phyloP scores from a whole-genome alignment of 2,329 filamentous ascomycete genomes.

The Chaetomiaceae sp. region DNA sequence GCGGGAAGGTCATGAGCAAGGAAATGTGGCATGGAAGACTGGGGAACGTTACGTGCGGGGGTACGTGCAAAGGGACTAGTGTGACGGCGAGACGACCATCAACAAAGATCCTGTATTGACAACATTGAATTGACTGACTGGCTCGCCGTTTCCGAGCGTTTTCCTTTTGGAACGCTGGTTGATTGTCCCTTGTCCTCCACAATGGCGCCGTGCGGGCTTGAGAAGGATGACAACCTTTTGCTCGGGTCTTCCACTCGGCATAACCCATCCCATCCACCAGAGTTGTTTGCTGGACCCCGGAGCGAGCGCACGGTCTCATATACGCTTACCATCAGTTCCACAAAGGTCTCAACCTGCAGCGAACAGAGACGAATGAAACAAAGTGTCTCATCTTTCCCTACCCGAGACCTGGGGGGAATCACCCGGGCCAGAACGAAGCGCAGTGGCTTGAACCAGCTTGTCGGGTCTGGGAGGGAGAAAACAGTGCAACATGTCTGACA shows the following conservation, averaged over 20 bases:
- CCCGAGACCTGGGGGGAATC: neutral
- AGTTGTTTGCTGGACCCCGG: neutral
- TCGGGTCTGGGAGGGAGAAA: neutral
- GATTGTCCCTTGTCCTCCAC: neutral
- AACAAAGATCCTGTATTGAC: neutral
- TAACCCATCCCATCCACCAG: neutral
- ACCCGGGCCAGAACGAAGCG: neutral
- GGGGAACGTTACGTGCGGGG: neutral
- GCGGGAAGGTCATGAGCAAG: neutral
- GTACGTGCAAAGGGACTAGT: neutral
- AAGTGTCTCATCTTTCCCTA: neutral
- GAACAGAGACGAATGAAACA: neutral
- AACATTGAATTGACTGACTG: neutral
- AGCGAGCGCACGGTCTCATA: neutral
- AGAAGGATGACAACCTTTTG: neutral
- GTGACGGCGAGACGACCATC: neutral
- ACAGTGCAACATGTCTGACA: neutral
- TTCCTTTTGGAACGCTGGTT: neutral
- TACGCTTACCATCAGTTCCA: neutral
- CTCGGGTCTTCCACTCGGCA: neutral
- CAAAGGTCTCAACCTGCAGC: neutral
- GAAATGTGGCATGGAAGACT: neutral
- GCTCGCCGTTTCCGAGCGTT: neutral
- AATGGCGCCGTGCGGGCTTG: neutral
- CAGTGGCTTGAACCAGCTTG: neutral